phyloP scores from a whole-genome alignment of 805 yeast genomes.

The Cyberlindnera bimundalis region DNA sequence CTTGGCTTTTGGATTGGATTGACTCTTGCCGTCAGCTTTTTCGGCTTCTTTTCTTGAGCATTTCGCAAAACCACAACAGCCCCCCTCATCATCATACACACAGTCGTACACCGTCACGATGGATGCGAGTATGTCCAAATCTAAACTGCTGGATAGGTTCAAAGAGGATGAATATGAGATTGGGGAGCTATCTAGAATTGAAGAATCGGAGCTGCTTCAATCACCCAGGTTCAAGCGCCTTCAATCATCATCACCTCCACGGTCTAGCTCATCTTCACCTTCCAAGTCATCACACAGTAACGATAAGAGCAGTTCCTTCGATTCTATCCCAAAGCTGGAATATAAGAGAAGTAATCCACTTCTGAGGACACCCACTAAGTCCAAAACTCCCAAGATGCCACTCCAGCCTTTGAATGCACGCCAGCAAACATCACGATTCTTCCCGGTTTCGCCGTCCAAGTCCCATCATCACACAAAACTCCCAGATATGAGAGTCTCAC shows the following conservation, averaged over 20 bases:
- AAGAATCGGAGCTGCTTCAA: slow-evolving; percentile 25
- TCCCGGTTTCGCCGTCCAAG: slow-evolving; percentile 19
- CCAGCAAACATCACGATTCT: slow-evolving; percentile 8
- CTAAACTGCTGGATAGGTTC: slow-evolving; percentile 23
- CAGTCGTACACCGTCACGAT: slow-evolving; percentile 2
- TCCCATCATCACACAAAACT: slow-evolving; percentile 1
- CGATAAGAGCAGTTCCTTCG: slow-evolving; percentile 13
- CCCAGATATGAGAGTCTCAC: slow-evolving; percentile 21
- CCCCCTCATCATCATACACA: not conserved
- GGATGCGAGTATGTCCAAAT: slow-evolving; percentile 18
- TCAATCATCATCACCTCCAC: slow-evolving; percentile 25
- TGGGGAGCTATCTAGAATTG: slow-evolving; percentile 24
- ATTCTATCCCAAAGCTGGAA: slow-evolving; percentile 24
- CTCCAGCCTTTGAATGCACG: slow-evolving; percentile 17
- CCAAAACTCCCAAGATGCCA: slow-evolving; percentile 8
- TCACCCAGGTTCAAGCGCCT: slow-evolving; percentile 27
- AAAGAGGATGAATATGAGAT: slow-evolving; percentile 25
- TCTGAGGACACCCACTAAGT: slow-evolving; percentile 25
- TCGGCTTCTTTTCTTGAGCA: not conserved
- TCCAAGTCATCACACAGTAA: slow-evolving; percentile 14
- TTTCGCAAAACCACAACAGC: not conserved
- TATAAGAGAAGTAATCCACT: slow-evolving; percentile 14
- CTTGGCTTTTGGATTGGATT: no score
- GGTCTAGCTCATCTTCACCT: slow-evolving; percentile 24
- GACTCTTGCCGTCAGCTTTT: no score